Base-by-base conservation (phyloP, 2,329 filamentous ascomycete genomes). In the Podosphaera xanthii region DNA sequence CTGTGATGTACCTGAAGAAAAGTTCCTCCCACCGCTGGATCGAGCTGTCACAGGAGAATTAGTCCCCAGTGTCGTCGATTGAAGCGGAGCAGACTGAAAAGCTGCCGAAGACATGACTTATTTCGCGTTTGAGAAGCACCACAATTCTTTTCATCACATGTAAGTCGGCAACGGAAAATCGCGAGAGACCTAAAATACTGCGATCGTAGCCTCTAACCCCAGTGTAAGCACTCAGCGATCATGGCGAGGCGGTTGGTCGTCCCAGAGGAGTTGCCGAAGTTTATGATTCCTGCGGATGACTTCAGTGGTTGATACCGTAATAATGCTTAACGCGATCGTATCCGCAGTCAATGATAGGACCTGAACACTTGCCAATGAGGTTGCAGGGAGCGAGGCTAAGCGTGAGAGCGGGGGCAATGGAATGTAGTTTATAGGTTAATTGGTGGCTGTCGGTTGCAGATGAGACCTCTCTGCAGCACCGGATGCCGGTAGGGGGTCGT, bases 61-160 rank as follows among this genome's bases (percentile, higher is more conserved):
- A 61, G 75, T 67, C 64, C 70, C 72, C 58, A 74, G 69, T 52
- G 69, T 72, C 59, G 74, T 71, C 64, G 73, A 71, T 68, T 78
- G 77, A 70, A 79, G 77, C 65, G 77, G 74, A 68, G 75, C 72
- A 63, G 78, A 73, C 71, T 84, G 81, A 69, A 84, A 72, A 66
- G 77, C 77, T 74, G 81, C 78, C 70, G 78, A 81, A 72, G 77
- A 80, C 79, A 79, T 81, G 71, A 74, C 77, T 72, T 68, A 52
- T 12, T 34, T 46, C 63, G 63, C 62, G 63, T 63, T 61, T 62
- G 56, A 58, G 46, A 56, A 9, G 57, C 50, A n/a, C 46, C 55
- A 8, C 42, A 49, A 52, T 48, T 40, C 42, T 40, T 48, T 31
- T 40, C 54, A 38, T 35, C 7, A 35, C 33, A 6, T 22, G 50